Evolutionary conservation across 2,329 filamentous ascomycete genomes (phyloP).

Genomic region (Alternaria solani): DNA sequence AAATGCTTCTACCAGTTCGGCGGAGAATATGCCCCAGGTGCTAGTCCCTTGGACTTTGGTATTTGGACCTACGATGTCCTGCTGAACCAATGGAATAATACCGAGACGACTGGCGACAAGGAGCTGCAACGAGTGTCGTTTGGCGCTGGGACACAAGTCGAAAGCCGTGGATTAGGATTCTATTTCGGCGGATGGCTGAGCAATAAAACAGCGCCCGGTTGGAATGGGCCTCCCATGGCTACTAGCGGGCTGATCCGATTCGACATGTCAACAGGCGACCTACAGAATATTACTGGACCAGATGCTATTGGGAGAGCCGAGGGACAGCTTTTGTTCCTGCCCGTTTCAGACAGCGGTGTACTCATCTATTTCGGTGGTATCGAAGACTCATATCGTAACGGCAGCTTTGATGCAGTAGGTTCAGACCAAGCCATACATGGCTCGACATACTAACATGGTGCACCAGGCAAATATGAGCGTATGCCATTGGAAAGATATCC

Average conservation of each 20-base stretch:
- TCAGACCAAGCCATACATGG: slow-evolving; percentile 5
- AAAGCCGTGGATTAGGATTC: slow-evolving; percentile 64
- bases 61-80: slow-evolving; percentile 68
- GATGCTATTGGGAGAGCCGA: slow-evolving; percentile 65
- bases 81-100: slow-evolving; percentile 64
- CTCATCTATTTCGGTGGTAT: slow-evolving; percentile 70
- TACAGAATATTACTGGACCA: slow-evolving; percentile 63
- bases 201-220: slow-evolving; percentile 61
- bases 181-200: slow-evolving; percentile 71
- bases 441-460: slow-evolving; percentile 1
- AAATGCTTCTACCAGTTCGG: slow-evolving; percentile 70
- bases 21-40: slow-evolving; percentile 59
- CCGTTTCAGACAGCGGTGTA: slow-evolving; percentile 66
- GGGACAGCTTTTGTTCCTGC: slow-evolving; percentile 67
- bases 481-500: slow-evolving; percentile 8
- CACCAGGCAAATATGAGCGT: slow-evolving; percentile 49
- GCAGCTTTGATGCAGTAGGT: slow-evolving; percentile 51
- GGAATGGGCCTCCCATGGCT: slow-evolving; percentile 59
- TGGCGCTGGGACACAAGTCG: slow-evolving; percentile 65
- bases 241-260: slow-evolving; percentile 65
- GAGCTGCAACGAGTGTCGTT: slow-evolving; percentile 61
- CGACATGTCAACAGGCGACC: slow-evolving; percentile 61
- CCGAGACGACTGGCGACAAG: slow-evolving; percentile 49
- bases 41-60: slow-evolving; percentile 55
- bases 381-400: slow-evolving; percentile 58